phyloP scores from a whole-genome alignment of 345 rosid species.

The Brassica napus region Da-Ae NC_063451.1:33003501-33004000 shows the following conservation, averaged over 20 bases:
- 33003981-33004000: constrained; percentile 90
- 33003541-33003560: neutral
- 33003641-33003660: constrained; percentile 97
- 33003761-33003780: constrained; percentile 94
- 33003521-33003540: neutral
- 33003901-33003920: constrained; percentile 74
- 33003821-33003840: constrained; percentile 83
- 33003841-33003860: constrained; percentile 87
- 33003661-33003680: constrained; percentile 89
- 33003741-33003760: constrained; percentile 91
- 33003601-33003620: constrained; percentile 91
- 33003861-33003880: constrained; percentile 73
- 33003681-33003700: constrained; percentile 93
- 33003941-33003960: constrained; percentile 86
- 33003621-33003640: constrained; percentile 87
- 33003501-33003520: neutral
- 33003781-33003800: constrained; percentile 96
- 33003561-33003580: neutral
- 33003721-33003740: constrained; percentile 71
- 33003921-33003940: constrained; percentile 80
- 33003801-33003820: constrained; percentile 81
- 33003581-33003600: constrained; percentile 71
- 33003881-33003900: constrained; percentile 67
- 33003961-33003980: constrained; percentile 87
- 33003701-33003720: constrained; percentile 87